Evolutionary conservation across 2,329 filamentous ascomycete genomes (phyloP).

Genomic region (Epichloe bromicola): DNA sequence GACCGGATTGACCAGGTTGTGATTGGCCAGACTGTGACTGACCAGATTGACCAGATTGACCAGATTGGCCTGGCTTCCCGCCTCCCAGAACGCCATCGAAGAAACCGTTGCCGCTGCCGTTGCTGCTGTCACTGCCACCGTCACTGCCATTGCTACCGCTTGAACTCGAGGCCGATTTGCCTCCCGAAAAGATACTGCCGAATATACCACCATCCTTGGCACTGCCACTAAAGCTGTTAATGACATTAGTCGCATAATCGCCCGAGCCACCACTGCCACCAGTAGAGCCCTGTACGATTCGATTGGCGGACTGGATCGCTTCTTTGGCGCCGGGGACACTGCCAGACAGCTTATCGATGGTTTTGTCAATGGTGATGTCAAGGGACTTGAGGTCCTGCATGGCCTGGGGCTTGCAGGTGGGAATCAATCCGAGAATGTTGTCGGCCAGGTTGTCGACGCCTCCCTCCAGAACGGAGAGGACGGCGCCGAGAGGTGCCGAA

Average conservation of each 20-base stretch:
- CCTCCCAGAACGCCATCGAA: too few relatives aligned
- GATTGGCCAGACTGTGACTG: too few relatives aligned
- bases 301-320: background rate
- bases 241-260: background rate
- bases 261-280: background rate
- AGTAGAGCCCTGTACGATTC: background rate
- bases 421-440: constrained; percentile 9
- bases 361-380: background rate
- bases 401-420: constrained; percentile 7
- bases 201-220: background rate
- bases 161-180: background rate
- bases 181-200: background rate
- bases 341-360: background rate
- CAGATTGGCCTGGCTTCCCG: too few relatives aligned
- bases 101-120: too few relatives aligned
- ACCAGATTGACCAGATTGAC: too few relatives aligned
- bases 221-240: background rate
- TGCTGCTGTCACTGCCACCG: background rate
- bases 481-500: constrained; percentile 6
- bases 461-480: constrained; percentile 9
- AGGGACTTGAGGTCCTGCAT: constrained; percentile 2
- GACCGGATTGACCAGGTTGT: too few relatives aligned
- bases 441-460: constrained; percentile 10
- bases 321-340: background rate
- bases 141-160: background rate